Evolutionary conservation across 495 filamentous ascomycete species (phyloP).

Genomic region (Aspergillus egyptiacus): DNA sequence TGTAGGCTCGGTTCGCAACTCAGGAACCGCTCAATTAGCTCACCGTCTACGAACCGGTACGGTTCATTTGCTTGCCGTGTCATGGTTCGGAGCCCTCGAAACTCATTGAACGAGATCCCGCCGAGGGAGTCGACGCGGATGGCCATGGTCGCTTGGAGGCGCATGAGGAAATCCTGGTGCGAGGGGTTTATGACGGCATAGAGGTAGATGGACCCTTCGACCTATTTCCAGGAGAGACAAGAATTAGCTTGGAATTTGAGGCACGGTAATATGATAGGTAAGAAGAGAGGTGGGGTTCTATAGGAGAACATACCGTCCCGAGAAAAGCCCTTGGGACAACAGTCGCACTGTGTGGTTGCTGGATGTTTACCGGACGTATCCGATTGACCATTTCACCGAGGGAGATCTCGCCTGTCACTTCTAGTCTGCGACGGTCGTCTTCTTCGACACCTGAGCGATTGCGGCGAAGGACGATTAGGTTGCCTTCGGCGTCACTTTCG

Average conservation of each 20-base stretch:
- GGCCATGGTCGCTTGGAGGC: constrained; percentile 67
- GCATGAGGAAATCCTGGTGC: constrained; percentile 74
- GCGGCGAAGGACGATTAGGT: constrained; percentile 69
- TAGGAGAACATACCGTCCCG: constrained; percentile 64
- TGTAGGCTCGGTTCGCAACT: constrained; percentile 59
- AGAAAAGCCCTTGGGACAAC: constrained; percentile 81
- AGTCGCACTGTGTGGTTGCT: constrained; percentile 56
- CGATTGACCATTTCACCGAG: constrained; percentile 90
- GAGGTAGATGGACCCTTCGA: constrained; percentile 88
- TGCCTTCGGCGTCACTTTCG: constrained; percentile 78
- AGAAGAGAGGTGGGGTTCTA: not conserved
- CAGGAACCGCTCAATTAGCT: constrained; percentile 81
- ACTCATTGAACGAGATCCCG: constrained; percentile 65
- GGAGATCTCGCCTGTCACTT: constrained; percentile 71
- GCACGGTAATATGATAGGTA: not conserved
- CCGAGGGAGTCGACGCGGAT: constrained; percentile 61
- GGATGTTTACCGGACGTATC: constrained; percentile 55
- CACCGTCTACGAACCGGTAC: constrained; percentile 85
- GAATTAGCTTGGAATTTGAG: not conserved
- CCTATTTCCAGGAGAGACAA: constrained; percentile 38
- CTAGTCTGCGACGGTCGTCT: constrained; percentile 65
- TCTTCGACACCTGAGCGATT: constrained; percentile 65
- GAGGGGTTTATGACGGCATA: constrained; percentile 67
- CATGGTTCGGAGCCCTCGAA: constrained; percentile 68
- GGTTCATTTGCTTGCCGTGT: constrained; percentile 70